Evolutionary conservation across 202 grass and related monocot genomes (phyloP), one percentile per base, ranked within the genome.

Genomic region (Digitaria exilis): DNA sequence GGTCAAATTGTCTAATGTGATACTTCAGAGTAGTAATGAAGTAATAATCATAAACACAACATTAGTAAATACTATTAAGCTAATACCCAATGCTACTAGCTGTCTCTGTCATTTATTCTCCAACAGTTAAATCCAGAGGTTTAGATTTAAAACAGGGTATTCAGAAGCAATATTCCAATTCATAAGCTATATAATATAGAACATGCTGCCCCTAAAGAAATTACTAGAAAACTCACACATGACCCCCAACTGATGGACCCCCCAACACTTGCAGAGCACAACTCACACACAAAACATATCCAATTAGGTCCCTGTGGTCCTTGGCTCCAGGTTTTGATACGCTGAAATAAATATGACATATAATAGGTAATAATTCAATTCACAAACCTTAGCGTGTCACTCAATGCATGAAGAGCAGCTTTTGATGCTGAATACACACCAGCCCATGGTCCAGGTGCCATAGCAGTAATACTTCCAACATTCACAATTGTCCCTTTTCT

Each of bases 361-460:
- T 73, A 49, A 24, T 42, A 58, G 32, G 9, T 18, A 41, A 25
- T 25, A 54, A 19, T 46, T 59, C 25, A 60, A 73, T 69, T n/a
- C n/a, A 59, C 84, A 75, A 80, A 98, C 95, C 95, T 95, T 55
- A 98, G 62, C 21, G 92, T 84, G 66, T 98, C 96, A 0, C 84
- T 92, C 77, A 98, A 84, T 67, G 96, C 96, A 79, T 98, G 96
- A 71, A 98, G 71, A 51, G 90, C 92, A 62, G 96, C 85, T 90
- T 98, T 98, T 29, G 96, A 98, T 37, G 96, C 90, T 26, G 92
- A 87, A 81, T 98, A 98, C 29, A 82, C 92, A 64, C 96, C 96
- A 43, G 91, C 96, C 96, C 96, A 98, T 15, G 96, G 96, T 87
- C 96, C 96, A 81, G 96, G 89, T 65, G 91, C 96, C 80, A 98